These are phyloP conservation scores for Durotheca rogersii DNA, from an alignment of 495 filamentous ascomycete genomes.

Conservation along the genomic window DNA sequence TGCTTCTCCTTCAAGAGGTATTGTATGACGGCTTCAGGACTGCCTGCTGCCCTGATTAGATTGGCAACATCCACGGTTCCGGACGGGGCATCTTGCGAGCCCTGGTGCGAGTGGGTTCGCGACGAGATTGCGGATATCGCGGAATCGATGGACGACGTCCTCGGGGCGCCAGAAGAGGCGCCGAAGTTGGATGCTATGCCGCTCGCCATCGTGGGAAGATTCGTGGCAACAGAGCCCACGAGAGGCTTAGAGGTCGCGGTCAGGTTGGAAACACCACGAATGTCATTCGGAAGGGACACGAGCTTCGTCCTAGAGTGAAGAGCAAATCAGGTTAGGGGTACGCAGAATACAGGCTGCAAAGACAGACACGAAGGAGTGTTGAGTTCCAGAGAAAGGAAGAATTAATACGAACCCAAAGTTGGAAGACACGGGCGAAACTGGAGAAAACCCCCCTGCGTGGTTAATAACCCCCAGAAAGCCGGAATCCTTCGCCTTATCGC, in stretches of 20 bases:
- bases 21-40: conserved; percentile 83
- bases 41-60: conserved; percentile 79
- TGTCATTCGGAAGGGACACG: conserved; percentile 44
- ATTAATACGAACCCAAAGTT: conserved; percentile 18
- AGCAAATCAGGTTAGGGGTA: conserved; percentile 31
- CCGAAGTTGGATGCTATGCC: conserved; percentile 21
- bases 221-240: conserved; percentile 35
- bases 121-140: conserved; percentile 84
- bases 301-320: conserved; percentile 33
- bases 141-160: conserved; percentile 94
- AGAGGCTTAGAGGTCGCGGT: conserved; percentile 39
- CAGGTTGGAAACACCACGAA: conserved; percentile 39
- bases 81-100: conserved; percentile 56
- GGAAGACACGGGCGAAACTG: conserved; percentile 16
- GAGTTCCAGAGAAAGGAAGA: background rate
- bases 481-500: conserved; percentile 2
- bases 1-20: conserved; percentile 90
- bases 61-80: conserved; percentile 65
- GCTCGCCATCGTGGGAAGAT: conserved; percentile 31
- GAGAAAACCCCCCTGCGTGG: conserved; percentile 12
- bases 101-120: conserved; percentile 62
- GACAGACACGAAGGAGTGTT: background rate
- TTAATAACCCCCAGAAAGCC: background rate
- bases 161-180: conserved; percentile 47
- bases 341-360: conserved; percentile 1